A percentile compares a stretch with the other conserved stretches of the same genome.
These are phyloP conservation scores for Candida glucosophila DNA, from an alignment of 1,139 yeast genomes.

Conservation along the genomic window DNA sequence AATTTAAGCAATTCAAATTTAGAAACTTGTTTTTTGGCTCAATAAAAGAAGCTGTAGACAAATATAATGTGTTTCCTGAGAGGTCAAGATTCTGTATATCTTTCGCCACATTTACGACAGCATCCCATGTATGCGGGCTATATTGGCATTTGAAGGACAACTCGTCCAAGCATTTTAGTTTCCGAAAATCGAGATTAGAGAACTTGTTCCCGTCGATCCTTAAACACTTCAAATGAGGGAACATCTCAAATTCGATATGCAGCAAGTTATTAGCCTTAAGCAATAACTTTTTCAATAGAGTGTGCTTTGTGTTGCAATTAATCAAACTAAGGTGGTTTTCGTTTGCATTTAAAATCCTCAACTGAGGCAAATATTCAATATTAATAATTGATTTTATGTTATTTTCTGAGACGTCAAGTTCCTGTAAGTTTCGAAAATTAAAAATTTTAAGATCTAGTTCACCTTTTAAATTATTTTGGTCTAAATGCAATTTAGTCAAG, in stretches of 20 bases:
- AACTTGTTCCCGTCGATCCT: constrained; percentile 39
- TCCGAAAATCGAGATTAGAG: constrained; percentile 19
- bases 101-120: constrained; percentile 10
- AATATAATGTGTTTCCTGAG: constrained; percentile 23
- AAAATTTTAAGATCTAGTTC: constrained; percentile 26
- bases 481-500: constrained; percentile 31
- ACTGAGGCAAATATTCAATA: constrained; percentile 23
- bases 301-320: constrained; percentile 15
- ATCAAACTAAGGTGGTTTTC: constrained; percentile 29
- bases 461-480: constrained; percentile 34
- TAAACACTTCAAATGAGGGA: constrained; percentile 34
- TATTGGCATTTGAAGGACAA: constrained; percentile 33
- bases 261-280: constrained; percentile 32
- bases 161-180: constrained; percentile 30
- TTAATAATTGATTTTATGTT: constrained; percentile 23
- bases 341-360: constrained; percentile 35
- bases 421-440: constrained; percentile 33
- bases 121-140: constrained; percentile 11
- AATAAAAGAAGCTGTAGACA: constrained; percentile 1
- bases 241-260: constrained; percentile 20
- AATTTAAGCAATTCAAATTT: constrained; percentile 29
- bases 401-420: constrained; percentile 38
- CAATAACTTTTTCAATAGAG: constrained; percentile 32
- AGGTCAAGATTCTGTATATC: constrained; percentile 25
- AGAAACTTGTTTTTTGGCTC: constrained; percentile 25